Base-by-base conservation (phyloP, 164 flowering plant genomes). In the Kalanchoe fedtschenkoi region DNA sequence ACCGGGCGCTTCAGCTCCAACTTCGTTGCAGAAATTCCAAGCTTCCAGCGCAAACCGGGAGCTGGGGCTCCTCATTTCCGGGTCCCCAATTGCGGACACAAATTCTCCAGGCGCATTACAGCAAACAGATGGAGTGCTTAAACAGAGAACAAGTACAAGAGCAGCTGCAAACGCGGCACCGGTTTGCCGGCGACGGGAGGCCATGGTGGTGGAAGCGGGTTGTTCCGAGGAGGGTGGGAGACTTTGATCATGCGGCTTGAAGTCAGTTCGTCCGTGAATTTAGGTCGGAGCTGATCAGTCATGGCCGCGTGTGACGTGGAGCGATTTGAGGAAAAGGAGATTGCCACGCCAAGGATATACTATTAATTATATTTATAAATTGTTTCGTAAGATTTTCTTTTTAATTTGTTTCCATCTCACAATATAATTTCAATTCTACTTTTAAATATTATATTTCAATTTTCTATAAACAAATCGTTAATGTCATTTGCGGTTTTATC, bases 21-120 rank as follows among this genome's bases (percentile, higher is more conserved):
- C 90, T 67, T 85, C 86, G 57, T 82, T 85, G 73, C 87, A 85
- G 19, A 77, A 81, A 60, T 85, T 85, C 90, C 90, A 85, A 16
- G 85, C 60, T 66, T 85, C 87, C 2, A 85, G 70, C 0, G 85
- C 90, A 56, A 84, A 64, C 21, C 87, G 66, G 15, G 80, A 67
- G 30, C 73, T 76, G 64, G 80, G 80, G 58, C 80, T 77, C 66
- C 28, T 74, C 89, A 80, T 84, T 9, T 83, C 85, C 0, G 85
- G 83, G 62, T 82, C 88, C 0, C 88, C 86, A 0, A 80, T 69
- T 0, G 80, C 85, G 13, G 89, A 84, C 11, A 75, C 24, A 56
- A 71, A 76, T 35, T 70, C 69, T 38, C 30, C 19, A 33, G 38
- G n/a, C 14, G 37, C 35, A 19, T 58, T 33, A 34, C 38, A 58